Conservation (phyloP, 768 basidiomycete species). For the Hebeloma cylindrosporum region DNA sequence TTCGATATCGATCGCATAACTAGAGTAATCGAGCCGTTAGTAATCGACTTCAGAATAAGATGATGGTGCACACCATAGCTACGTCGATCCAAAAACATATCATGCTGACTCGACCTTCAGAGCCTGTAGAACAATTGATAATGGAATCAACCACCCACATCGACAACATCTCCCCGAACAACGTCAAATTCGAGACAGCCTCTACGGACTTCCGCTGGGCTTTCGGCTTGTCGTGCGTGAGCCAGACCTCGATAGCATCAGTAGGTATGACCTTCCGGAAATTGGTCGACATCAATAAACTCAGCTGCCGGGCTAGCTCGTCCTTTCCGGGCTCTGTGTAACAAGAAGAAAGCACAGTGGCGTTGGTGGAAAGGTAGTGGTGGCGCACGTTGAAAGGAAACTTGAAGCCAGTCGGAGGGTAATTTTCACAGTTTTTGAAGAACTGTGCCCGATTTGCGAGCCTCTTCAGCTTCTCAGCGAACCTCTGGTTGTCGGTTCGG, state of each 20-base stretch:
- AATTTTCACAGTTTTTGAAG: not conserved
- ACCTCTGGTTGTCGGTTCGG: not conserved
- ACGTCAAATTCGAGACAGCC: too few species aligned
- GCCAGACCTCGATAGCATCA: conserved; percentile 42
- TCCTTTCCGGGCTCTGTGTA: conserved; percentile 39
- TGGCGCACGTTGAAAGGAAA: conserved; percentile 18
- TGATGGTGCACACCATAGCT: conserved; percentile 42
- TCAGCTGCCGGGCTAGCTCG: conserved; percentile 48
- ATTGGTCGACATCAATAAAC: conserved; percentile 34
- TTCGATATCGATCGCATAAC: too few species aligned
- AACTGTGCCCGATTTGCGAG: not conserved
- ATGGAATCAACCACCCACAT: conserved; percentile 42
- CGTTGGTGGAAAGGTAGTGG: not conserved
- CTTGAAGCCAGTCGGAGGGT: conserved; percentile 17
- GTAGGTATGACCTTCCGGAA: conserved; percentile 43
- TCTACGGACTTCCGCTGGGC: too few species aligned
- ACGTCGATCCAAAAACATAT: conserved; percentile 47
- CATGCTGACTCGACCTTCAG: conserved; percentile 26
- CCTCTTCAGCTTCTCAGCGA: not conserved
- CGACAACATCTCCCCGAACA: conserved; percentile 36
- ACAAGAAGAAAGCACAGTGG: conserved; percentile 16
- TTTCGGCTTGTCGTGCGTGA: conserved; percentile 33
- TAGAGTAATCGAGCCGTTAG: too few species aligned
- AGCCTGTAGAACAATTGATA: conserved; percentile 23
- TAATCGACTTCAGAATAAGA: not conserved